Evolutionary conservation across 2,329 filamentous ascomycete species (phyloP).

Genomic region (Cyanodermella asteris): DNA sequence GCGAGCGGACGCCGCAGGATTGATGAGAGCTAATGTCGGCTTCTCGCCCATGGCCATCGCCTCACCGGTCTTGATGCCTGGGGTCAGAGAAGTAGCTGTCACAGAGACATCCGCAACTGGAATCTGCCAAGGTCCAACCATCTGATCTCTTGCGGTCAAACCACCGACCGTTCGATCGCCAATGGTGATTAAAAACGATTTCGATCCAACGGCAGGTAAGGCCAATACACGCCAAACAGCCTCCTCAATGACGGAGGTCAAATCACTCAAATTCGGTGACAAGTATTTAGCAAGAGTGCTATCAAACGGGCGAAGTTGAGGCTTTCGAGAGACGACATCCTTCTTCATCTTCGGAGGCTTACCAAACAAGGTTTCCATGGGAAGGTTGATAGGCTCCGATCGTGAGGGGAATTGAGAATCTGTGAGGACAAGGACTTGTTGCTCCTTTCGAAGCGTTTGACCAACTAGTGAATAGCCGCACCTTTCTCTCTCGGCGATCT

Average conservation of each 20-base stretch:
- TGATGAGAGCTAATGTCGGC: constrained; percentile 72
- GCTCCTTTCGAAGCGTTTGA: constrained; percentile 40
- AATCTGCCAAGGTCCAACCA: constrained; percentile 90
- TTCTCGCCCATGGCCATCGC: constrained; percentile 98
- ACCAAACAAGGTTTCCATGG: constrained; percentile 73
- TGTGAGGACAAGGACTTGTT: constrained; percentile 54
- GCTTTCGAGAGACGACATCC: constrained; percentile 46
- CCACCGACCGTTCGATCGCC: constrained; percentile 83
- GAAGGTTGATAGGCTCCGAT: constrained; percentile 65
- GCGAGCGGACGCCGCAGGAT: constrained; percentile 67
- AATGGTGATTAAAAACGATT: constrained; percentile 93
- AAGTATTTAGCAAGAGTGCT: constrained; percentile 47
- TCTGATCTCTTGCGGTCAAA: constrained; percentile 71
- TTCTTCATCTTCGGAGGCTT: constrained; percentile 65
- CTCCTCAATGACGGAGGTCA: constrained; percentile 31
- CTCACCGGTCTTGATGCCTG: constrained; percentile 58
- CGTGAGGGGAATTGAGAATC: constrained; percentile 58
- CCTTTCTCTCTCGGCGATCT: constrained; percentile 57
- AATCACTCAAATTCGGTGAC: constrained; percentile 28
- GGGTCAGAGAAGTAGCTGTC: constrained; percentile 58
- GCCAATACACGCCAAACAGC: constrained; percentile 64
- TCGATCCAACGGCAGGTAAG: constrained; percentile 81
- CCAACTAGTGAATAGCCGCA: constrained; percentile 89
- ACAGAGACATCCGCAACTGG: constrained; percentile 89
- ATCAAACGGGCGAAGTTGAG: constrained; percentile 51